These are phyloP conservation scores for Cornus suecica DNA, from an alignment of 148 eudicot genomes.

Conservation along the genomic window DNA sequence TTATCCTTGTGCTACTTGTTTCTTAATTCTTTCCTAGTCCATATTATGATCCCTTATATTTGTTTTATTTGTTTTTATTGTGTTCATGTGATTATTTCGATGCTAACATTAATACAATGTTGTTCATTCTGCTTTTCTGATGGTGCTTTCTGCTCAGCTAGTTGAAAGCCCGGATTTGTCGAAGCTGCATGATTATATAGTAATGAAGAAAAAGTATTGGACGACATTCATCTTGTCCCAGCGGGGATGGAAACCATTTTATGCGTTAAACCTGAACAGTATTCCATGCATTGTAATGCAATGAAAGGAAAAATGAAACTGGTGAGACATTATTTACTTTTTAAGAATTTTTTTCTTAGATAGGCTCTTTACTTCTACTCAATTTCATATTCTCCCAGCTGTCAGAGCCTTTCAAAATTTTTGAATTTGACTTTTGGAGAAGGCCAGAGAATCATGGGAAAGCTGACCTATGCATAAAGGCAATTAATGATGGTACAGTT, in stretches of 20 bases:
- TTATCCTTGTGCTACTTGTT: neutral
- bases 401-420: constrained; percentile 94
- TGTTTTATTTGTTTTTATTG: neutral
- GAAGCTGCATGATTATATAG: constrained; percentile 67
- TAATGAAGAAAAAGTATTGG: constrained; percentile 49
- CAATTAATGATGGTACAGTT: constrained; percentile 62
- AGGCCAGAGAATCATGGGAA: constrained; percentile 83
- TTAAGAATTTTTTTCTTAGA: neutral
- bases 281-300: constrained; percentile 81
- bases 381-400: constrained; percentile 56
- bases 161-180: constrained; percentile 68
- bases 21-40: neutral
- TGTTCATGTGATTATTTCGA: neutral
- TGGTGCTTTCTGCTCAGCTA: constrained; percentile 46
- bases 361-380: constrained; percentile 23
- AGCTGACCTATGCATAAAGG: constrained; percentile 48
- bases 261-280: constrained; percentile 52
- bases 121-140: neutral
- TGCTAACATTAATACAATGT: neutral
- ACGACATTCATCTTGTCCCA: constrained; percentile 67
- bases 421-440: constrained; percentile 92
- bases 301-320: constrained; percentile 61
- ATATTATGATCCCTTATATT: neutral
- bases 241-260: constrained; percentile 35
- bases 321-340: constrained; percentile 33